Base-by-base conservation (phyloP, 176 grass and related monocot species). In the Otatea glauca region DNA sequence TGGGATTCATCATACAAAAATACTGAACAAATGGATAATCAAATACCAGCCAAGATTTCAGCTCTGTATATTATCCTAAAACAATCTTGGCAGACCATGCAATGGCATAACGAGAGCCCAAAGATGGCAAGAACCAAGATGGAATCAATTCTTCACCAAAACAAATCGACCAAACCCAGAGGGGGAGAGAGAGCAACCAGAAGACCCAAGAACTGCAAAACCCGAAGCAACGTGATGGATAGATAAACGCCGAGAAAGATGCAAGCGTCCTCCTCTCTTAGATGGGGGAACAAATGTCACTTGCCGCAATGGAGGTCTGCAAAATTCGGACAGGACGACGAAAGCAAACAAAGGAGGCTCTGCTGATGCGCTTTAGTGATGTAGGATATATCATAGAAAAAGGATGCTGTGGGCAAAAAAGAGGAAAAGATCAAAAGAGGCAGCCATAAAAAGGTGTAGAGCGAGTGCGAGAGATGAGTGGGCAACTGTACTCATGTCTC, bases 391-490 rank as follows among this genome's bases (percentile, higher is more conserved):
- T 63, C 64, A 77, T 70, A 71, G 54, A 15, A 64, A 56, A 56
- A 56, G 7, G 20, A 56, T 3, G 54, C 2, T 56, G 54, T 55
- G 54, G 13, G 23, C 75, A 86, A 45, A 56, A 86, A 45, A 56
- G 12, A 20, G 60, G 60, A 48, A 74, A 80, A 24, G 79, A 77
- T 72, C 73, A 86, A 83, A 83, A 78, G 67, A 68, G 75, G 66
- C 34, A 71, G 61, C 74, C 59, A 80, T 90, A 4, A 70, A 90
- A 90, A 90, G 89, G 86, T 78, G 90, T 39, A 80, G 56, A 20
- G 70, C 49, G 61, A 87, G 79, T 73, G 89, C 75, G 68, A 81
- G 89, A 17, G 81, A 71, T 86, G 88, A 87, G 84, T 79, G 84
- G 41, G 74, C 23, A 61, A 59, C 72, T 65, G 45, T 76, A 13